These are phyloP conservation scores for Adansonia madagascariensis DNA, from an alignment of 441 rosid species.

Conservation along the genomic window DNA sequence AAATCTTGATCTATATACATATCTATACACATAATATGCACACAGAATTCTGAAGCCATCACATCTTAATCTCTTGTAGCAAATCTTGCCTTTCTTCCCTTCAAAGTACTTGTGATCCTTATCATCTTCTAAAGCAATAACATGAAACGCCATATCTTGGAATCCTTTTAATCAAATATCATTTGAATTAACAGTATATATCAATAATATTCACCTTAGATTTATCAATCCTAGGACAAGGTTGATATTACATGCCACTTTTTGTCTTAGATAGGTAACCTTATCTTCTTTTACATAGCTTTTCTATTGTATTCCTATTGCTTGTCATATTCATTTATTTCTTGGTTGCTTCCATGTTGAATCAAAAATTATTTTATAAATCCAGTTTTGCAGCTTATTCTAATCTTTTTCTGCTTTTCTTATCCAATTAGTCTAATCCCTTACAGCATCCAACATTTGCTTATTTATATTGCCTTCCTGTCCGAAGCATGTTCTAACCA, in stretches of 20 bases:
- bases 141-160: too few relatives aligned
- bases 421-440: neutral
- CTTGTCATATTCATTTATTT: neutral
- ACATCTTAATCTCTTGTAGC: too few relatives aligned
- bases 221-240: neutral
- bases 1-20: too few relatives aligned
- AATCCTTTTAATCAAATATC: too few relatives aligned
- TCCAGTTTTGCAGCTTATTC: slow-evolving; percentile 3
- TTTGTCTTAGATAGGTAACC: neutral
- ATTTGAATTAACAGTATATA: too few relatives aligned
- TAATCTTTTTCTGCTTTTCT: neutral
- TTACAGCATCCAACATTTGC: neutral
- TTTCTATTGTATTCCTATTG: neutral
- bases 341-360: slow-evolving; percentile 6
- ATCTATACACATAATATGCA: too few relatives aligned
- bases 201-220: too few relatives aligned
- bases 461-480: neutral
- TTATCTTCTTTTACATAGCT: neutral
- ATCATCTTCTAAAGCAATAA: too few relatives aligned
- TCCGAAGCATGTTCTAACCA: neutral
- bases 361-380: neutral
- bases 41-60: too few relatives aligned
- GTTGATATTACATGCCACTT: neutral
- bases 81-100: too few relatives aligned
- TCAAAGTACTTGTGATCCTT: too few relatives aligned